Evolutionary conservation across 2,329 filamentous ascomycete genomes (phyloP), one percentile per base, ranked within the genome.

Genomic region (Claviceps cyperi): DNA sequence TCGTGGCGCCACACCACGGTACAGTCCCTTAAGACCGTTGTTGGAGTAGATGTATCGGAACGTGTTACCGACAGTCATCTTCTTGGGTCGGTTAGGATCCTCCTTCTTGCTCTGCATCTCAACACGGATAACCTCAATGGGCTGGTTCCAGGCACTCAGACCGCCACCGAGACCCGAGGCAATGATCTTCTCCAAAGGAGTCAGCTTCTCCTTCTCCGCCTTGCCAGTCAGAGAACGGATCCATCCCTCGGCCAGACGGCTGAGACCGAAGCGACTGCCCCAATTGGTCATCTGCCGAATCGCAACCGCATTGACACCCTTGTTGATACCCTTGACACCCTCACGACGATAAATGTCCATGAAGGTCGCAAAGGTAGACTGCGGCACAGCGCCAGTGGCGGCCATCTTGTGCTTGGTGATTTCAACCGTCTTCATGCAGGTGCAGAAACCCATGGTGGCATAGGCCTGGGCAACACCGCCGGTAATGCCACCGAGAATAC

Each of bases 381-480:
- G 86, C 22, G 88, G 86, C 73, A 88, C 87, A 58, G 83, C 80
- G 60, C 92, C 92, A 43, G 81, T 58, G 36, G 87, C 83, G 14
- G 87, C 89, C 64, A 92, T 76, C 80, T 97, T 97, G 77, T 92
- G 85, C 74, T 96, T 94, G 65, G 92, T 98, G 72, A 98, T 98
- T 72, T 98, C 92, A 58, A 97, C 92, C 56, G 92, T 98, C 83
- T 98, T 98, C 92, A 98, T 98, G 80, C 92, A 98, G 54, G 92
- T 98, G 74, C 92, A 98, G 82, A 98, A 98, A 59, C 92, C 92
- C 91, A 98, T 98, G 67, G 92, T 98, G 58, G 92, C 92, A 69
- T 98, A 98, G 53, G 92, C 92, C 74, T 98, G 92, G 45, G 91
- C 92, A 52, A 98, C 82, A 77, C 92, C 92, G 66, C 92, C 92